Percentiles rank a stretch among this genome's conserved stretches.
These are phyloP conservation scores for Globisporangium iwayamae DNA, from an alignment of 352 stramenopile species.

Conservation along the genomic window DNA sequence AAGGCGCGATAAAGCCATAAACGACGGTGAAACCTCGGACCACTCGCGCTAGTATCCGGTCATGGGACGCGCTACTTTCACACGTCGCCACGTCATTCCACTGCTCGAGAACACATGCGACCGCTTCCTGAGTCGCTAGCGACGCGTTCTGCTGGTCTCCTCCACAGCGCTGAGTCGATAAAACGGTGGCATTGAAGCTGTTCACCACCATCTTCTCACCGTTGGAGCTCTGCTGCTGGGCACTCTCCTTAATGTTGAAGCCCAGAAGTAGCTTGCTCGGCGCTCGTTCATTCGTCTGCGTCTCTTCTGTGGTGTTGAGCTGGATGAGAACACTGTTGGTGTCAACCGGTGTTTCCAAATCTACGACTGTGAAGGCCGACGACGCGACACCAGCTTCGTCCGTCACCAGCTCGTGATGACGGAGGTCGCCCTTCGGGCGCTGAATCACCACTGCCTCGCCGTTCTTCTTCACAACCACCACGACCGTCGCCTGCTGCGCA, in stretches of 20 bases:
- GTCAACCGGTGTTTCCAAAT: neutral
- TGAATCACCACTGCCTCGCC: neutral
- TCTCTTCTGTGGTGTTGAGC: neutral
- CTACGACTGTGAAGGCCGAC: neutral
- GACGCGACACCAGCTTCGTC: neutral
- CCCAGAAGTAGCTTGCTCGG: neutral
- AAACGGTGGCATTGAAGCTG: neutral
- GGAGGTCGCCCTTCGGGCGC: neutral
- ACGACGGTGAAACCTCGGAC: neutral
- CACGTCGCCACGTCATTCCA: neutral
- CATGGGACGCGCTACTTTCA: neutral
- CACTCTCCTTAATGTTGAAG: neutral
- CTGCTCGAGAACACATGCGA: slow-evolving; percentile 3
- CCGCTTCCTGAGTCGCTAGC: neutral
- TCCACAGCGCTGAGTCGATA: neutral
- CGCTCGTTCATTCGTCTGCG: neutral
- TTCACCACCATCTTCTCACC: neutral
- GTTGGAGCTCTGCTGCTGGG: neutral
- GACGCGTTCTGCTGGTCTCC: neutral
- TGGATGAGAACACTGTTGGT: neutral
- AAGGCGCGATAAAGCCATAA: neutral
- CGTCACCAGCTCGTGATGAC: neutral
- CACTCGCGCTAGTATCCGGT: neutral
- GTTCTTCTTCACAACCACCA: neutral
- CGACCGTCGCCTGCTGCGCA: neutral